phyloP scores from a whole-genome alignment of 805 yeast genomes.

The Yamadazyma akitaensis region DNA sequence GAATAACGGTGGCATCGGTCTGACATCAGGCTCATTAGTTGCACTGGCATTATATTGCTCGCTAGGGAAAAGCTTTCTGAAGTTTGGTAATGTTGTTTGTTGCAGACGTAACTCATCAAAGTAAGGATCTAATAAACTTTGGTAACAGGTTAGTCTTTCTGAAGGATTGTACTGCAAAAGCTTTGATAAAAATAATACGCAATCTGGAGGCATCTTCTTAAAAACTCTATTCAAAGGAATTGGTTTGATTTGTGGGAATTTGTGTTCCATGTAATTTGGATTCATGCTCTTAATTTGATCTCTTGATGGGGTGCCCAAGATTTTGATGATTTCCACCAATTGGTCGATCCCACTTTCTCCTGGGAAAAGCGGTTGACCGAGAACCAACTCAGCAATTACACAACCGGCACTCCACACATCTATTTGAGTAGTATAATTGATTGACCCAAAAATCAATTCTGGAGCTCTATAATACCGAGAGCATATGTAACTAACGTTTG shows the following conservation, averaged over 20 bases:
- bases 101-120: constrained; percentile 51
- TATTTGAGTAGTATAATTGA: constrained; percentile 92
- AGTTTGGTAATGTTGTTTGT: constrained; percentile 39
- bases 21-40: constrained; percentile 37
- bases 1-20: constrained; percentile 47
- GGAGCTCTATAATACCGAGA: constrained; percentile 97
- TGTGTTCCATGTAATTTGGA: constrained; percentile 95
- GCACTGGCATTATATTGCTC: constrained; percentile 32
- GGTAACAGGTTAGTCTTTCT: constrained; percentile 57
- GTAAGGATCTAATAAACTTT: constrained; percentile 50
- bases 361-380: constrained; percentile 96
- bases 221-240: constrained; percentile 69
- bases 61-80: constrained; percentile 40
- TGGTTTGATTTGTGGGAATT: constrained; percentile 84
- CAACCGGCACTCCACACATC: constrained; percentile 98
- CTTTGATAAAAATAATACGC: constrained; percentile 52
- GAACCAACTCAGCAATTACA: constrained; percentile 93
- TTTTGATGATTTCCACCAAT: constrained; percentile 92
- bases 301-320: constrained; percentile 90
- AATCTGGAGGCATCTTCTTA: constrained; percentile 51
- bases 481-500: constrained; percentile 94
- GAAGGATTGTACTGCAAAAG: constrained; percentile 68
- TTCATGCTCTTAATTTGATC: constrained; percentile 94
- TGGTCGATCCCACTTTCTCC: constrained; percentile 98
- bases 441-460: constrained; percentile 94